Base-by-base conservation (phyloP, 441 rosid genomes). In the Erodium moschatum region DNA sequence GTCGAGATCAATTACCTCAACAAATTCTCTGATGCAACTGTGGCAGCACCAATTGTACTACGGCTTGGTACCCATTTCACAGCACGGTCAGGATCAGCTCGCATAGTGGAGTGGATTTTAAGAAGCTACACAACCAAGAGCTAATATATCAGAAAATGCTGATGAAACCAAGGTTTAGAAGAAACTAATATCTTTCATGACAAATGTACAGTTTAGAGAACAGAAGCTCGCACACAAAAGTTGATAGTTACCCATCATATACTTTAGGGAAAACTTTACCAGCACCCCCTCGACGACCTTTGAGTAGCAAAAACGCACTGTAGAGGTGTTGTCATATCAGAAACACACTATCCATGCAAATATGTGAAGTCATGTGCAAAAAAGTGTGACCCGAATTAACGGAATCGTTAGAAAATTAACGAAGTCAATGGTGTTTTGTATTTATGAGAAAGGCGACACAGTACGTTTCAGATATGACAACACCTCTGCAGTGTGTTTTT, bases 71-170 rank as follows among this genome's bases (percentile, higher is more conserved):
- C 78, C 87, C 83, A 87, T 84, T 85, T 79, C 75, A 94, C 88
- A 3, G 80, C 78, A 52, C 90, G 86, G 77, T 80, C 74, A 19
- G 83, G 88, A 80, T 88, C 88, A 81, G 90, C 80, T 70, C 97
- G 80, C 94, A 89, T 83, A 33, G 97, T 97, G 64, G 97, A 94
- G 81, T 91, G 97, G 68, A 91, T 94, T 84, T 88, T 94, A 67
- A 91, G 79, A 62, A 94, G 97, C 99, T 94, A 77, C 13, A 76
- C 75, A 50, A 54, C 9, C 65, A 77, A 65, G 68, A 69, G 54
- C 16, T 52, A 75, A 46, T 40, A 69, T 5, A 62, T 69, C 46
- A 69, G 19, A 68, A 13, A 67, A 60, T 10, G 20, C 60, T 48
- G 60, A 58, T 58, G 27, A 58, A 58, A 58, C 19, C 64, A 58